Evolutionary conservation across 2,329 filamentous ascomycete genomes (phyloP).

Genomic region (Aspergillus ochraceus): DNA sequence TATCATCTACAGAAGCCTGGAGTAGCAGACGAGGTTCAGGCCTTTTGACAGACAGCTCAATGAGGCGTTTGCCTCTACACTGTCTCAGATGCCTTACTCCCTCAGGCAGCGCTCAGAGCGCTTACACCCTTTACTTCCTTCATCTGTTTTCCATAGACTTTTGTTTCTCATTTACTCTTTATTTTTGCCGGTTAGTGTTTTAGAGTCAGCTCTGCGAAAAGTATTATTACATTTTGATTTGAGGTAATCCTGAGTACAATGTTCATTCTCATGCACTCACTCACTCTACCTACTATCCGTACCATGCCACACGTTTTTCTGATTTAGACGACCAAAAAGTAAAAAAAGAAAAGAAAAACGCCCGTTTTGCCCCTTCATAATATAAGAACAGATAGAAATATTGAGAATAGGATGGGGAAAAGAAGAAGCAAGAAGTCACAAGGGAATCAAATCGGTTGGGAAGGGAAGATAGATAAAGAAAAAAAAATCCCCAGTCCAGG

Average conservation of each 20-base stretch:
- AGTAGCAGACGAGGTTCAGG: too few species aligned
- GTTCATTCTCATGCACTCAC: background rate
- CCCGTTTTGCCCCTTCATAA: slow-evolving; percentile 9
- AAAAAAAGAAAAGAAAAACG: slow-evolving; percentile 13
- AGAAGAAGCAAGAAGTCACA: background rate
- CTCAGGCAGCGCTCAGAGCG: too few species aligned
- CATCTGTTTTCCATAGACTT: background rate
- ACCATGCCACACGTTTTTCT: background rate
- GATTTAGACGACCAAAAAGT: slow-evolving; percentile 4
- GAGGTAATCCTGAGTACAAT: background rate
- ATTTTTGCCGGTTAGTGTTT: background rate
- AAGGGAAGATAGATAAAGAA: background rate
- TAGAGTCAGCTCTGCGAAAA: background rate
- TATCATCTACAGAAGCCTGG: too few species aligned
- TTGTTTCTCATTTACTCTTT: background rate
- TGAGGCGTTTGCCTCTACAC: too few species aligned
- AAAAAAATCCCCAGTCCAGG: background rate
- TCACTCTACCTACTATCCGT: background rate
- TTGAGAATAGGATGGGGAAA: background rate
- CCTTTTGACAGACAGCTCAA: too few species aligned
- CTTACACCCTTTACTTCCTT: background rate
- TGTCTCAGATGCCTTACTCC: too few species aligned
- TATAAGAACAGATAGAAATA: slow-evolving; percentile 1
- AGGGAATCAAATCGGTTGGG: background rate
- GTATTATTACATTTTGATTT: background rate